Evolutionary conservation across 768 basidiomycete species (phyloP).

Genomic region (Pholiota molesta): DNA sequence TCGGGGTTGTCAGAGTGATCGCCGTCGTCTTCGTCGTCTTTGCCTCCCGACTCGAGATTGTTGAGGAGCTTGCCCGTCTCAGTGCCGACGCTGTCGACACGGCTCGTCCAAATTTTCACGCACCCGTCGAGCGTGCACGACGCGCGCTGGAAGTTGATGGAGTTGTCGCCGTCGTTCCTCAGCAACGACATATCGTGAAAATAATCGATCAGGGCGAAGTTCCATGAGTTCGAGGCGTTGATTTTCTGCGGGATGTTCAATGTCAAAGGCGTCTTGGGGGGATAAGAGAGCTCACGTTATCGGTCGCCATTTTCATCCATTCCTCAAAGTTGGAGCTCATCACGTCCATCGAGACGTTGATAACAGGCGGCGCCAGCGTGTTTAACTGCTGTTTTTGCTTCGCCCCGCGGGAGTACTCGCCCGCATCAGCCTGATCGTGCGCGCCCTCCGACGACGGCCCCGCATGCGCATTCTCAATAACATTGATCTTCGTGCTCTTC

Average conservation of each 20-base stretch:
- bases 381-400: constrained; percentile 67
- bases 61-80: constrained; percentile 95
- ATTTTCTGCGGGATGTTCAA: constrained; percentile 79
- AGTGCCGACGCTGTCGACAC: constrained; percentile 95
- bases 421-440: constrained; percentile 35
- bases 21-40: constrained; percentile 55
- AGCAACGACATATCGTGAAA: constrained; percentile 98
- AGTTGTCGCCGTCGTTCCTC: constrained; percentile 90
- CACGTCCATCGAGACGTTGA: constrained; percentile 75
- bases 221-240: constrained; percentile 97
- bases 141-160: constrained; percentile 99
- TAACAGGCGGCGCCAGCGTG: constrained; percentile 59
- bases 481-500: constrained; percentile 71
- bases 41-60: constrained; percentile 71
- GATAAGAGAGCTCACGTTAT: constrained; percentile 70
- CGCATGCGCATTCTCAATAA: constrained; percentile 57
- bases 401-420: constrained; percentile 41
- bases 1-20: constrained; percentile 71
- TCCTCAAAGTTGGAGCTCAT: constrained; percentile 95
- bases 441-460: constrained; percentile 61
- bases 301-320: constrained; percentile 99
- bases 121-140: constrained; percentile 97
- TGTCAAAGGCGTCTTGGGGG: background rate
- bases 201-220: constrained; percentile 96
- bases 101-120: constrained; percentile 98